These are phyloP conservation scores for Perkinsus olseni DNA, from an alignment of 169 alveolate species.

Conservation along the genomic window DNA sequence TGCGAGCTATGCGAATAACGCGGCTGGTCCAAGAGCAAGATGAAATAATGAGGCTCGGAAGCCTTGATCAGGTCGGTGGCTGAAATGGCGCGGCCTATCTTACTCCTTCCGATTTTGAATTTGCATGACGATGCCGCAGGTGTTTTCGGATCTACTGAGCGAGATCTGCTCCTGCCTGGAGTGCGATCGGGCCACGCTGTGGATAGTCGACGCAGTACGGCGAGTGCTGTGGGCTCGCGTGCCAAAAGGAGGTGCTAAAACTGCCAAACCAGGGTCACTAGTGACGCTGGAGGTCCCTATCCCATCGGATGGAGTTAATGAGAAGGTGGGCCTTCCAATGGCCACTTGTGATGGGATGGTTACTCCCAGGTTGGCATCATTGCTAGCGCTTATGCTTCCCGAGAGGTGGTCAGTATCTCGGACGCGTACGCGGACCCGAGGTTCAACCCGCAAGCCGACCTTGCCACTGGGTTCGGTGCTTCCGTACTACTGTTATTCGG, in stretches of 20 bases:
- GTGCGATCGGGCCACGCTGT: not conserved
- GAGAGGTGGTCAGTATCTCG: not conserved
- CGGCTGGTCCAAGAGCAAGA: not conserved
- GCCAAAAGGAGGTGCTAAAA: not conserved
- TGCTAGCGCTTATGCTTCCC: not conserved
- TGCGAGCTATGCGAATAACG: not conserved
- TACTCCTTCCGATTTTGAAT: too few relatives aligned
- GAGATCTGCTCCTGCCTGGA: not conserved
- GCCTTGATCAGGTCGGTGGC: not conserved
- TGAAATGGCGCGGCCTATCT: not conserved
- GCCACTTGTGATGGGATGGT: not conserved
- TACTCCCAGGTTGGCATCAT: not conserved
- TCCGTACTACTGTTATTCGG: not conserved
- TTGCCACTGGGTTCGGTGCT: not conserved
- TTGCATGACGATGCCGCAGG: not conserved
- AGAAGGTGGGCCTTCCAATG: not conserved
- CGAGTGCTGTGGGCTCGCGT: not conserved
- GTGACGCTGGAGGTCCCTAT: not conserved
- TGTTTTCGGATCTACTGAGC: not conserved
- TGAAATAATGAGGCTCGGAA: not conserved
- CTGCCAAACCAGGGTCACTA: not conserved
- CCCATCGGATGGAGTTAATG: not conserved
- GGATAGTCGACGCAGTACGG: not conserved
- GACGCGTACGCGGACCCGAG: not conserved
- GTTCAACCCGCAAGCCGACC: not conserved